These are phyloP conservation scores for Phytophthora sp. DNA, from an alignment of 352 stramenopile genomes.

Conservation along the genomic window DNA sequence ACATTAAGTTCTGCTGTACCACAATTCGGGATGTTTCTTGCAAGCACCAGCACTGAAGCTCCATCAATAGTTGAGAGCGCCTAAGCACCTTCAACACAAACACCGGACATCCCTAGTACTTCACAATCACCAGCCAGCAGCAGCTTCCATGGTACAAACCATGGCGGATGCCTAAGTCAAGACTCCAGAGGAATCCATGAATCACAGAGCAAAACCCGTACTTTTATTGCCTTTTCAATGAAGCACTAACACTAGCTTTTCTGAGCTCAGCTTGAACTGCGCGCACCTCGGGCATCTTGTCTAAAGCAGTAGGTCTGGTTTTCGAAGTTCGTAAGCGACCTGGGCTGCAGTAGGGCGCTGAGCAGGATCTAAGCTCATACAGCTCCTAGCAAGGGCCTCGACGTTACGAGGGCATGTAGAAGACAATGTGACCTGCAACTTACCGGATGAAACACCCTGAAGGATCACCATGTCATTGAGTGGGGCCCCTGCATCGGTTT, in stretches of 20 bases:
- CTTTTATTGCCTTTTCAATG: not conserved
- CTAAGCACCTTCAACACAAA: not conserved
- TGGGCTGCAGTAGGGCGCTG: slow-evolving; percentile 59
- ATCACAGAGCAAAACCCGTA: not conserved
- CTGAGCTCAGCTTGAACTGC: not conserved
- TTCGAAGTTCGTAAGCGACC: slow-evolving; percentile 68
- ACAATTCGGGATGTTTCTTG: not conserved
- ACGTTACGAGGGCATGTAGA: slow-evolving; percentile 53
- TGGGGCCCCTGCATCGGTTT: slow-evolving; percentile 35
- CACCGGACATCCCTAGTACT: not conserved
- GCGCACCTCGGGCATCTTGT: not conserved
- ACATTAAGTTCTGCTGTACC: not conserved
- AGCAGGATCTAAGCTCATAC: slow-evolving; percentile 56
- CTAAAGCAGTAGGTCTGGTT: slow-evolving; percentile 53
- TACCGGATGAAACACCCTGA: slow-evolving; percentile 54
- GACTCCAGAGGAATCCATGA: not conserved
- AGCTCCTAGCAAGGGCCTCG: slow-evolving; percentile 52
- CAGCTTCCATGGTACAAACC: not conserved
- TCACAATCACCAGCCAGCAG: not conserved
- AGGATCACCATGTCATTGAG: slow-evolving; percentile 69
- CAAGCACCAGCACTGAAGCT: not conserved
- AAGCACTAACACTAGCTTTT: slow-evolving; percentile 2
- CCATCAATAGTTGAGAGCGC: slow-evolving; percentile 5
- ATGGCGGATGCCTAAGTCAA: not conserved
- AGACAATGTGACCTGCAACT: slow-evolving; percentile 49